phyloP scores from a whole-genome alignment of 228 moss, liverwort and hornwort species.

The Sphagnum fallax region DNA sequence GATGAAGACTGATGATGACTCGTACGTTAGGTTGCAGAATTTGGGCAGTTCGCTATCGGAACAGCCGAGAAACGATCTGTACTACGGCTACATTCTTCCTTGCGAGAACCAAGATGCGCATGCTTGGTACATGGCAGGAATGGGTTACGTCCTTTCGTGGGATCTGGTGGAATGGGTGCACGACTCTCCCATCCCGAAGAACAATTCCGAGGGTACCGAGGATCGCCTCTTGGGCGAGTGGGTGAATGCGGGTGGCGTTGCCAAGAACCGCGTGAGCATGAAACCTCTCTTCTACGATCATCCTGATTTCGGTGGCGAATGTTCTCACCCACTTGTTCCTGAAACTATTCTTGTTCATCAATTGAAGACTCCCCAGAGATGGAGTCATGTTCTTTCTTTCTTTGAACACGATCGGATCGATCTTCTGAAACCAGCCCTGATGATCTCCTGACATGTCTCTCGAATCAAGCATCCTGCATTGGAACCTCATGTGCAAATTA shows the following conservation, averaged over 20 bases:
- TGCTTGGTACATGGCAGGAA: constrained; percentile 69
- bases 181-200: constrained; percentile 39
- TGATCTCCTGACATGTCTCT: no score
- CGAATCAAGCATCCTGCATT: no score
- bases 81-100: constrained; percentile 70
- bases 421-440: no score
- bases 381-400: constrained; percentile 56
- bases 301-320: constrained; percentile 52
- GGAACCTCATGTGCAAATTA: no score
- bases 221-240: constrained; percentile 64
- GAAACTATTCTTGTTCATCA: constrained; percentile 85
- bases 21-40: constrained; percentile 70
- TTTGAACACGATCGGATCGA: constrained; percentile 35
- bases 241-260: constrained; percentile 60
- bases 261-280: constrained; percentile 63
- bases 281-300: constrained; percentile 87
- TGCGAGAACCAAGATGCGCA: constrained; percentile 56
- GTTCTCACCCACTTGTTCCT: constrained; percentile 56
- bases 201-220: constrained; percentile 51
- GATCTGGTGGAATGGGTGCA: constrained; percentile 71
- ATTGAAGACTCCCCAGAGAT: constrained; percentile 52
- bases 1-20: constrained; percentile 95
- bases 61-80: constrained; percentile 65
- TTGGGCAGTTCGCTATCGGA: constrained; percentile 38
- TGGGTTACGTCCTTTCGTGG: constrained; percentile 85